phyloP scores from a whole-genome alignment of 805 yeast species.

The Wickerhamomyces xylosicus region DNA sequence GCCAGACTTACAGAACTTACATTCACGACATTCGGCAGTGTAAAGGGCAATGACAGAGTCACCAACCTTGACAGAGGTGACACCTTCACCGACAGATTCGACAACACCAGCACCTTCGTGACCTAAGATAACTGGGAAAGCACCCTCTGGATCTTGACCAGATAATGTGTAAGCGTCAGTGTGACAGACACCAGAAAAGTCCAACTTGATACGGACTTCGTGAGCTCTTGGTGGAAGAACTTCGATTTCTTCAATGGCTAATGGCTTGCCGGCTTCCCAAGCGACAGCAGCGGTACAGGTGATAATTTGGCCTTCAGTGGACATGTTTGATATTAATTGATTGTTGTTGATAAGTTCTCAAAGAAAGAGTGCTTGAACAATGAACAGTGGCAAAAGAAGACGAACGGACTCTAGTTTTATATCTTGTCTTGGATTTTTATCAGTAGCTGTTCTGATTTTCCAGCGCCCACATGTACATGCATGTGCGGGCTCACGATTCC shows the following conservation, averaged over 20 bases:
- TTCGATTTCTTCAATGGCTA: slow-evolving; percentile 75
- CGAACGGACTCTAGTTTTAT: too few relatives aligned
- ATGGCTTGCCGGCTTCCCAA: slow-evolving; percentile 86
- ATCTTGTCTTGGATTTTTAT: too few relatives aligned
- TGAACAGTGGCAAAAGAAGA: too few relatives aligned
- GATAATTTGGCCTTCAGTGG: slow-evolving; percentile 33
- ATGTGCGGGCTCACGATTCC: too few relatives aligned
- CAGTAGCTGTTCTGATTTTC: too few relatives aligned
- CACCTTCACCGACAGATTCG: slow-evolving; percentile 92
- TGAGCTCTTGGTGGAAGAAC: slow-evolving; percentile 95
- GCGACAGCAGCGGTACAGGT: slow-evolving; percentile 95
- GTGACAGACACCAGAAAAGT: slow-evolving; percentile 93
- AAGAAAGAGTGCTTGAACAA: too few relatives aligned
- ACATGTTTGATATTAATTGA: too few relatives aligned
- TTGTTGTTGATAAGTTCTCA: too few relatives aligned
- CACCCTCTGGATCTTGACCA: slow-evolving; percentile 95
- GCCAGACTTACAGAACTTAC: slow-evolving; percentile 90
- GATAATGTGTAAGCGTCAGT: slow-evolving; percentile 95
- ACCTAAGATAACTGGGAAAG: slow-evolving; percentile 86
- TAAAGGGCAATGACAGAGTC: slow-evolving; percentile 90
- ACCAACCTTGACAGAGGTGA: slow-evolving; percentile 80
- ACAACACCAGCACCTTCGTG: slow-evolving; percentile 99
- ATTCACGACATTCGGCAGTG: slow-evolving; percentile 93
- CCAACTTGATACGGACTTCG: slow-evolving; percentile 88
- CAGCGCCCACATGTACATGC: too few relatives aligned